Conservation (phyloP, 148 eudicot genomes). For the Persicaria maculosa region DNA sequence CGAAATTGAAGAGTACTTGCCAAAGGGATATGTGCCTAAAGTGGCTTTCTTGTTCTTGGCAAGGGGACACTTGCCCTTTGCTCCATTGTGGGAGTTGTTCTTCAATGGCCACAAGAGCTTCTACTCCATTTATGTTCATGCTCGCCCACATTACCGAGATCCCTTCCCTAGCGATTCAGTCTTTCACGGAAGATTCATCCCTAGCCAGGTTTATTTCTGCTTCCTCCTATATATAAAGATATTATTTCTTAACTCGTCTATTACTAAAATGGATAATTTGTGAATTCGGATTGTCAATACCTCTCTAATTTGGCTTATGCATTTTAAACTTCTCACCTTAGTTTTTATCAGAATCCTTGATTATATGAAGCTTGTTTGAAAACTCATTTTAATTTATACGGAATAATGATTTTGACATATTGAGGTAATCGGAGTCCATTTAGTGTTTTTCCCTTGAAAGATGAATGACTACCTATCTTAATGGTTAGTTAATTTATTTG, state of each 20-base stretch:
- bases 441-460: not conserved
- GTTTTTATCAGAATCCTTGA: no score
- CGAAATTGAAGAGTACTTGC: slow-evolving; percentile 20
- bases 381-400: no score
- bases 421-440: no score
- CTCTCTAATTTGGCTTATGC: not conserved
- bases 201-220: slow-evolving; percentile 46
- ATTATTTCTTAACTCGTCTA: no score
- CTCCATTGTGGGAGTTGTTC: slow-evolving; percentile 66
- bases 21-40: slow-evolving; percentile 25
- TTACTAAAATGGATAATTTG: no score
- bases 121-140: slow-evolving; percentile 58
- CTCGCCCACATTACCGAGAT: slow-evolving; percentile 49
- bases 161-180: slow-evolving; percentile 35
- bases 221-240: no score
- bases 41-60: slow-evolving; percentile 84
- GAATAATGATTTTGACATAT: no score
- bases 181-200: slow-evolving; percentile 47
- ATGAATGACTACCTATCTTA: not conserved
- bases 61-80: slow-evolving; percentile 55
- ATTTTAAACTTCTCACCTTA: slow-evolving; percentile 13
- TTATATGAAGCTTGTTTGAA: no score
- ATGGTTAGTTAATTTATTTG: no score
- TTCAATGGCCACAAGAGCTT: slow-evolving; percentile 49
- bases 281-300: no score